Evolutionary conservation across 768 basidiomycete genomes (phyloP), one percentile per base, ranked within the genome.

Genomic region (Xerocomus spinulosus): DNA sequence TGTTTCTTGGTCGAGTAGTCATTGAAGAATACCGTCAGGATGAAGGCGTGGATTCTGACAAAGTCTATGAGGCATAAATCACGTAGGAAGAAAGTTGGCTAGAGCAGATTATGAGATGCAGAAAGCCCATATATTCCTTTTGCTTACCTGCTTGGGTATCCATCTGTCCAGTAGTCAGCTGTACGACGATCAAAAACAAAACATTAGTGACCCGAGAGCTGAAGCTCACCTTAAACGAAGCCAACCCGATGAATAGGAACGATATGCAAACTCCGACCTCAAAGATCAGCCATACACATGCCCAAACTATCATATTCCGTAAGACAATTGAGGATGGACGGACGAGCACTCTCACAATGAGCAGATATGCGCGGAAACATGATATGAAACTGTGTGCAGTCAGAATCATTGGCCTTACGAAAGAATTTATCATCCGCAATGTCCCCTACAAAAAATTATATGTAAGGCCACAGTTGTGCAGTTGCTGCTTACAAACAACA

Each of bases 361-460:
- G 87, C 76, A 33, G 79, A 75, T 44, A 88, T 74, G 6, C 70
- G 64, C 15, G 87, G 87, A 66, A 75, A 92, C 43, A 97, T 63
- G 37, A 92, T 70, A 15, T 80, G 70, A 62, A 92, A 95, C 59
- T 97, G 93, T 2, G 92, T 90, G 49, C 89, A 88, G 61, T 95
- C 93, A 2, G 91, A 92, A 59, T 92, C 89, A 60, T 95, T 95
- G 23, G 83, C 78, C 73, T 95, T 95, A 61, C 92, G 89, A 69
- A 94, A 96, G 70, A 94, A 91, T 47, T 88, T 79, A 62, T 97
- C 93, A 64, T 97, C 94, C 36, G 90, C 81, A 37, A 94, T 85
- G 61, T 97, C 93, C 93, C 89, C 89, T 92, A 58, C 49, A 20
- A 43, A 54, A 43, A 39, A 42, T 44, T 10, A 33, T 34, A 39